Base-by-base conservation (phyloP, 345 rosid species). In the Euphorbia pulcherrima region DNA sequence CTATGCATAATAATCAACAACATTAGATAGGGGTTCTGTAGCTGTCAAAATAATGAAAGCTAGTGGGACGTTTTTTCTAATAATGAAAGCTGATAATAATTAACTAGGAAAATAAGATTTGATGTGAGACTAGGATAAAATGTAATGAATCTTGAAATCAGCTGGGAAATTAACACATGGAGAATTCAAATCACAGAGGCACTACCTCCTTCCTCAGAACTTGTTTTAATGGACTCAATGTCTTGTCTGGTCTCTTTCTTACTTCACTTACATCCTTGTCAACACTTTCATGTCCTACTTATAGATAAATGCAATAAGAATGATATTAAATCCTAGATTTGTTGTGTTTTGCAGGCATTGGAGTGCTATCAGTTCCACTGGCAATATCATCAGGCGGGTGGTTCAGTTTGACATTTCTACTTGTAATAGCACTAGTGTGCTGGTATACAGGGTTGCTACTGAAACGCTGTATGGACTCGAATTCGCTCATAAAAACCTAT, bases 371-470 rank as follows among this genome's bases (percentile, higher is more conserved):
- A 27, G 79, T 86, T 44, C 89, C 94, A 8, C 86, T 63, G 64
- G 94, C 94, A 44, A 80, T 88, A 39, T 79, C 90, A 60, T 77
- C 69, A 70, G 90, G 87, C 56, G 94, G 90, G 24, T 86, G 94
- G 94, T 39, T 84, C 59, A 82, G 85, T 78, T 51, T 88, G 8
- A 40, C 67, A 10, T 66, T 83, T 20, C 82, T 88, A n/a, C 62
- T 86, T 70, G 40, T 82, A 3, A 82, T 83, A 11, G 90, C 94
- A 11, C 8, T 72, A 18, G 40, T 86, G 14, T 83, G 89, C 62
- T 88, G 84, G 77, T 88, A 88, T 70, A 88, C 94, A 33, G 89
- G 87, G 3, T 8, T 84, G 20, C 90, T 88, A 58, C 81, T 84
- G 12, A 71, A 55, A 26, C 83, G 86, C 0, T 86, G 90, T 48